These are phyloP conservation scores for Amylostereum chailletii DNA, from an alignment of 1,284 basidiomycete species.

Conservation along the genomic window DNA sequence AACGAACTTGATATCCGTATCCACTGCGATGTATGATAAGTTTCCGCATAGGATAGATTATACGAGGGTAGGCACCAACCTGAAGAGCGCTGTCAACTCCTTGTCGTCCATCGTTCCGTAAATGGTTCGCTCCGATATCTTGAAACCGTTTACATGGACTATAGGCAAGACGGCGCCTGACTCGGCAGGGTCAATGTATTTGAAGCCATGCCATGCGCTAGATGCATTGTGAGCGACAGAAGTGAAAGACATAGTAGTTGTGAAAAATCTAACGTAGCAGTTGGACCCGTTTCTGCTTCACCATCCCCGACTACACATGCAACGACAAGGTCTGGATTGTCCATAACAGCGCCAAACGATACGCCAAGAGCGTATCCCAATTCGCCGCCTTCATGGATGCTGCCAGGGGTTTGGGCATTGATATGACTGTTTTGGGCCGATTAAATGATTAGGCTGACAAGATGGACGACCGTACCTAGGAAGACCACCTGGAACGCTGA, in stretches of 20 bases:
- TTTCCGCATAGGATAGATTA: background rate
- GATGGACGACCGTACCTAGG: constrained; percentile 34
- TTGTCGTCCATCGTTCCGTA: constrained; percentile 86
- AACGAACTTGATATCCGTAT: constrained; percentile 81
- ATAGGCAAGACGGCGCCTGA: constrained; percentile 85
- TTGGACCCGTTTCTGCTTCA: constrained; percentile 82
- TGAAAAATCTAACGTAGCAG: constrained; percentile 41
- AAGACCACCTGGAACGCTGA: constrained; percentile 61
- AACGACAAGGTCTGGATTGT: constrained; percentile 77
- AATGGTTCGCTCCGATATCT: constrained; percentile 85
- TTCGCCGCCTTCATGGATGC: constrained; percentile 87
- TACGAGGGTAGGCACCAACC: constrained; percentile 23
- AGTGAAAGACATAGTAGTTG: background rate
- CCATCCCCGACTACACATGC: constrained; percentile 81
- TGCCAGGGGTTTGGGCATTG: constrained; percentile 76
- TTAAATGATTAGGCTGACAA: background rate
- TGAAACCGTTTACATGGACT: constrained; percentile 78
- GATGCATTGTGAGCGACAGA: background rate
- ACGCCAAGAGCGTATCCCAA: constrained; percentile 84
- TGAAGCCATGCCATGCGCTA: constrained; percentile 76
- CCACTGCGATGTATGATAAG: constrained; percentile 31
- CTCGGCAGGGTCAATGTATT: constrained; percentile 88
- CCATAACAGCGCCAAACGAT: constrained; percentile 81
- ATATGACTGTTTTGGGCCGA: constrained; percentile 39
- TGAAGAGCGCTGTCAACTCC: constrained; percentile 67